Base-by-base conservation (phyloP, 2,329 filamentous ascomycete species). In the Kalmusia sp. region DNA sequence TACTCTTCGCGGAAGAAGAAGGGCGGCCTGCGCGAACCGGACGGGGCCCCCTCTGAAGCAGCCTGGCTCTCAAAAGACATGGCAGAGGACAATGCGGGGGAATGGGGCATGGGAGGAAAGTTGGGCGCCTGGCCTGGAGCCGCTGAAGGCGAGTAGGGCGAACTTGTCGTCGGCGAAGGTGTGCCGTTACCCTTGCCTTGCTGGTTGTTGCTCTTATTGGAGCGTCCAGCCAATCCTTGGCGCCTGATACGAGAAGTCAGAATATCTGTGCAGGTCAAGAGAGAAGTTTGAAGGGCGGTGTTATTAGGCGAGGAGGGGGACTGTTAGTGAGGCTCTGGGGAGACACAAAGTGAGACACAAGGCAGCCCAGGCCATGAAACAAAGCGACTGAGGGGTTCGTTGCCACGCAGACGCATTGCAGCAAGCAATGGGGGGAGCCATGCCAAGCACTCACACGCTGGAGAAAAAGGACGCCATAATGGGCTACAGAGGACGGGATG, bases 1-100 rank as follows among this genome's bases (percentile, higher is more conserved):
- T 91, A 89, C 57, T 86, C 79, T 51, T 88, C 83, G 68, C 90
- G 88, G 67, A 92, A 85, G 86, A 90, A 92, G 56, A 91, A 78
- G 14, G 90, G 90, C 34, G 85, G 82, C 54, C 88, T 88, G 54
- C 90, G 79, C 63, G 88, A 85, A 68, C 87, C 58, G 55, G 69
- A 62, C n/a, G 63, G 62, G 53, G 70, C 62, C 53, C 69, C 69
- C 51, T 74, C 70, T 25, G 65, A 62, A 38, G 70, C 81, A 78
- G 64, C 76, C 79, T 65, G 82, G 76, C 65, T 87, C 82, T 90
- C 87, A 78, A 89, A 85, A 44, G 87, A 85, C 76, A 91, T 87
- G 56, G 84, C 62, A 43, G 71, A 67, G 40, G 64, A 72, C 53
- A 68, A 54, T 41, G 66, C 69, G 30, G 67, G 72, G 33, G 67